Evolutionary conservation across 441 rosid genomes (phyloP).

Genomic region (Bocquillonia castaneifolia): DNA sequence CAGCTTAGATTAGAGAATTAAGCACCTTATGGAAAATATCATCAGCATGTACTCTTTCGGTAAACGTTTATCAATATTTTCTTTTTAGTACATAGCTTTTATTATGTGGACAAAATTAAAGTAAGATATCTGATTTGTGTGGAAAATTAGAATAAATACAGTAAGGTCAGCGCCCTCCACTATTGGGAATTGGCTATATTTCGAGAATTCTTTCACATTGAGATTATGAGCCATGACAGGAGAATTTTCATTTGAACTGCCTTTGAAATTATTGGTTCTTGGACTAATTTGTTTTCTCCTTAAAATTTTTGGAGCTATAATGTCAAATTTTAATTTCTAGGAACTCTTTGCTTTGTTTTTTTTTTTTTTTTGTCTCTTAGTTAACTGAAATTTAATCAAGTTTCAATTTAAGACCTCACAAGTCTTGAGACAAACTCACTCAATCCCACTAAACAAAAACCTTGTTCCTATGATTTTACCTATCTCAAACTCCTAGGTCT

Average conservation of each 20-base stretch:
- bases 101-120: not conserved
- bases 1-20: not conserved
- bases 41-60: not conserved
- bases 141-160: not conserved
- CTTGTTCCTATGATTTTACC: too few relatives aligned
- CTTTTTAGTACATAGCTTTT: not conserved
- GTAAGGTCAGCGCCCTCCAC: not conserved
- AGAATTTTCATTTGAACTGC: not conserved
- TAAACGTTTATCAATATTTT: not conserved
- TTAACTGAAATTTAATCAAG: too few relatives aligned
- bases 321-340: not conserved
- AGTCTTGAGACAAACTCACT: too few relatives aligned
- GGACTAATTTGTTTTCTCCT: slow-evolving; percentile 28
- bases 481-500: too few relatives aligned
- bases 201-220: not conserved
- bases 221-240: not conserved
- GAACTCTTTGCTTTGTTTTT: not conserved
- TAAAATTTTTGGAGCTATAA: not conserved
- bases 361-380: too few relatives aligned
- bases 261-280: slow-evolving; percentile 23
- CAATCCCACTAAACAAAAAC: too few relatives aligned
- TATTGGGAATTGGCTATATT: not conserved
- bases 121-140: not conserved
- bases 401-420: too few relatives aligned
- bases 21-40: not conserved